phyloP scores from a whole-genome alignment of 2,329 filamentous ascomycete genomes.

The Cladosporium velox region DNA sequence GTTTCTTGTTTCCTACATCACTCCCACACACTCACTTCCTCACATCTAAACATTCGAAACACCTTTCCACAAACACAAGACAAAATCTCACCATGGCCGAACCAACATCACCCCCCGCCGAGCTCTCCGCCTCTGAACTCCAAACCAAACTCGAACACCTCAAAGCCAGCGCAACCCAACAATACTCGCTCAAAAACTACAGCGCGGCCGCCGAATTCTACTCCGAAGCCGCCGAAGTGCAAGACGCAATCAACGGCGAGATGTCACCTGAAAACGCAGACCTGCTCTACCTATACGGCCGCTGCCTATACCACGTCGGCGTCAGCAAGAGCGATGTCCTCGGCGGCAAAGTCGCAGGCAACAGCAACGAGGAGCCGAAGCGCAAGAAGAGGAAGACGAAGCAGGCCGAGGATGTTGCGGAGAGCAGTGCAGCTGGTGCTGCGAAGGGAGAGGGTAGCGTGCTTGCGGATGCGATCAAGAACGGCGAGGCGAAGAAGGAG shows the following conservation, averaged over 20 bases:
- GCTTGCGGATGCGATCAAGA: conserved; percentile 36
- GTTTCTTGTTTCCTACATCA: background rate
- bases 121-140: conserved; percentile 23
- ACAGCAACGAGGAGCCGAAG: conserved; percentile 52
- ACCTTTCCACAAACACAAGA: background rate
- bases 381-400: conserved; percentile 48
- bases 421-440: conserved; percentile 25
- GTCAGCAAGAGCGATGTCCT: conserved; percentile 93
- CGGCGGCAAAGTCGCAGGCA: conserved; percentile 71
- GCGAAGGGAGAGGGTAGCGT: conserved; percentile 37
- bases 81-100: conserved; percentile 1
- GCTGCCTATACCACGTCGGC: conserved; percentile 89
- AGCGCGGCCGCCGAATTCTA: conserved; percentile 83
- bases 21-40: background rate
- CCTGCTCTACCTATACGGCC: conserved; percentile 90
- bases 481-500: conserved; percentile 38
- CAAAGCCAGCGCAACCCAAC: conserved; percentile 74
- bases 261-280: conserved; percentile 89
- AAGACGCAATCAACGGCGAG: conserved; percentile 89
- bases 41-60: background rate
- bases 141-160: conserved; percentile 60
- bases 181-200: conserved; percentile 89
- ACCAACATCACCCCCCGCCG: background rate
- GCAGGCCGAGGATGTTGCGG: conserved; percentile 32
- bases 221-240: conserved; percentile 83